A percentile compares a stretch with the other conserved stretches of the same genome.
These are phyloP conservation scores for Arachis monticola DNA, from an alignment of 331 rosid species.

Conservation along the genomic window DNA sequence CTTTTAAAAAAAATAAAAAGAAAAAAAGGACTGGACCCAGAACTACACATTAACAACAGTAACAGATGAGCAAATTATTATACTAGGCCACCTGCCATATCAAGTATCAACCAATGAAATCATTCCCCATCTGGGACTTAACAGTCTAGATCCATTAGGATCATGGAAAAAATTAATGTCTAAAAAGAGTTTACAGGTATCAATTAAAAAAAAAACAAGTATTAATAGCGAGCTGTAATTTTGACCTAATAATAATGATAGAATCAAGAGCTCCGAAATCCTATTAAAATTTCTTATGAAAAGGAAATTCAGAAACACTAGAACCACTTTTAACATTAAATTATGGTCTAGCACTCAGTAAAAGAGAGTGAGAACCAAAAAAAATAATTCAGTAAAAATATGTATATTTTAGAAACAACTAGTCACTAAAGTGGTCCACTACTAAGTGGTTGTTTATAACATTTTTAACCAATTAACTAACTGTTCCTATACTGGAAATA, in stretches of 20 bases:
- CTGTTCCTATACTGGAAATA: slow-evolving; percentile 26
- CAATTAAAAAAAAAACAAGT: not conserved
- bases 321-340: not conserved
- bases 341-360: not conserved
- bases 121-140: not conserved
- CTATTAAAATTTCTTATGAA: not conserved
- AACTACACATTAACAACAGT: slow-evolving; percentile 1
- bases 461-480: slow-evolving; percentile 3
- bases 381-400: slow-evolving; percentile 4
- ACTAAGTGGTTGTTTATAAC: not conserved
- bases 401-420: slow-evolving; percentile 19
- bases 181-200: slow-evolving; percentile 9
- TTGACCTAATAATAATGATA: not conserved
- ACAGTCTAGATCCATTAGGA: not conserved
- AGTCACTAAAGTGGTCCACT: not conserved
- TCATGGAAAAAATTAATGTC: not conserved
- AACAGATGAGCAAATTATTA: slow-evolving; percentile 6
- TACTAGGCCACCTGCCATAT: not conserved
- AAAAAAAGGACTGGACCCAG: not conserved
- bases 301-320: not conserved
- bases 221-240: slow-evolving; percentile 10
- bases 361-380: not conserved
- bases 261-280: not conserved
- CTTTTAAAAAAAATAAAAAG: too few relatives aligned
- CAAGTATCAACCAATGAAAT: not conserved